phyloP scores from a whole-genome alignment of 148 eudicot genomes.

The Amaranthus hypochondriacus region DNA sequence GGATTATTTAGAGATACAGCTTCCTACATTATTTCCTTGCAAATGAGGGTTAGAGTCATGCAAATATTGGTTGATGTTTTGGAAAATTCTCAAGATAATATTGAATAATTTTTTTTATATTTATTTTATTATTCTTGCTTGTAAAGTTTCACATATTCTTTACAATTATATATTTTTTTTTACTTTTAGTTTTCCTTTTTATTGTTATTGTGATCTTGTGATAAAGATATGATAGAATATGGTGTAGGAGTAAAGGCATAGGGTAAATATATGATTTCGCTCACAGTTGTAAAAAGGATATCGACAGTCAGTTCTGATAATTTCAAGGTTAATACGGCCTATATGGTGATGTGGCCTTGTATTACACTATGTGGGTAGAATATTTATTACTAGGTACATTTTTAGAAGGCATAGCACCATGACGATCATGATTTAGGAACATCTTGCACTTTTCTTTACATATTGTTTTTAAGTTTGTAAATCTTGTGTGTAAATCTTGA shows the following conservation, averaged over 20 bases:
- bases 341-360: too few species aligned
- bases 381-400: not conserved
- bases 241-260: constrained; percentile 18
- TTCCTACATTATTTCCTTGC: constrained; percentile 55
- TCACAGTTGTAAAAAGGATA: too few species aligned
- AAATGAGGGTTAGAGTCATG: constrained; percentile 69
- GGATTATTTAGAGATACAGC: constrained; percentile 62
- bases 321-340: too few species aligned
- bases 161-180: constrained; percentile 8
- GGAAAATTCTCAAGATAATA: constrained; percentile 18
- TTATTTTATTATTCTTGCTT: not conserved
- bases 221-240: not conserved
- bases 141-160: constrained; percentile 29
- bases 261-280: not conserved
- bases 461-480: not conserved
- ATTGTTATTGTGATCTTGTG: constrained; percentile 4
- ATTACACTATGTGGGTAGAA: too few species aligned
- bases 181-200: constrained; percentile 2
- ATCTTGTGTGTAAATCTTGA: constrained; percentile 14
- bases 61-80: constrained; percentile 55
- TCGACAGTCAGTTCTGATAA: too few species aligned
- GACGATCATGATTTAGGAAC: not conserved
- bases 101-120: not conserved
- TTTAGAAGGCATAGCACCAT: constrained; percentile 3
- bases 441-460: not conserved